Percentiles rank a stretch among this genome's conserved stretches.
Evolutionary conservation across 2,329 filamentous ascomycete genomes (phyloP).

Genomic region (Aspergillus terreus): DNA sequence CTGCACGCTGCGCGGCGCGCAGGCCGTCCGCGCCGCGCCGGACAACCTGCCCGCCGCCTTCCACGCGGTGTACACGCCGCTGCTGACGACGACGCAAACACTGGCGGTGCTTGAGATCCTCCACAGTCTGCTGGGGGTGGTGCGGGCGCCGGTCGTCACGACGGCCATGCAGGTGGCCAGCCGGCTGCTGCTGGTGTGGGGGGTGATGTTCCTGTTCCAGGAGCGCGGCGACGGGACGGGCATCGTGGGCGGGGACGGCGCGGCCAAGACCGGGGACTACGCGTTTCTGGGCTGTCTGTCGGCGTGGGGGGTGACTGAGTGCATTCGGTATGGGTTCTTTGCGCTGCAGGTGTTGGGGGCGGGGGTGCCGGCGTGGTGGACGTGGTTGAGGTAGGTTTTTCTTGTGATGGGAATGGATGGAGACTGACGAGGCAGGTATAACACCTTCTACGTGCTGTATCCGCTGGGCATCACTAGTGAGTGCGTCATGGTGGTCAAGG

Average conservation of each 20-base stretch:
- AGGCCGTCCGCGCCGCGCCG: slow-evolving; percentile 37
- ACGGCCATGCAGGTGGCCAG: slow-evolving; percentile 87
- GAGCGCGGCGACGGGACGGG: slow-evolving; percentile 60
- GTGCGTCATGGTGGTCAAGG: slow-evolving; percentile 71
- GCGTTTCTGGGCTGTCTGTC: slow-evolving; percentile 54
- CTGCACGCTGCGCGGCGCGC: slow-evolving; percentile 66
- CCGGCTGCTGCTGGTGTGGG: slow-evolving; percentile 86
- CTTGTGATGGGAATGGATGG: neutral
- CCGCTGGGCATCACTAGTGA: slow-evolving; percentile 88
- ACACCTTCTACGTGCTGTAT: slow-evolving; percentile 90
- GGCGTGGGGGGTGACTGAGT: slow-evolving; percentile 88
- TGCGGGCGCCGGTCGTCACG: slow-evolving; percentile 79
- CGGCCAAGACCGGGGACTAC: slow-evolving; percentile 32
- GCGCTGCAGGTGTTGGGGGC: slow-evolving; percentile 57
- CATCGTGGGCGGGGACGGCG: slow-evolving; percentile 23
- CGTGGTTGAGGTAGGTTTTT: slow-evolving; percentile 53
- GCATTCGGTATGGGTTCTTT: slow-evolving; percentile 91
- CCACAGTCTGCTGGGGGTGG: slow-evolving; percentile 75
- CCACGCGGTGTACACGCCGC: slow-evolving; percentile 40
- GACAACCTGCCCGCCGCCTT: slow-evolving; percentile 43
- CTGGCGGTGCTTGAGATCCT: slow-evolving; percentile 77
- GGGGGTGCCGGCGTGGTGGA: slow-evolving; percentile 63
- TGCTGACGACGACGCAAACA: slow-evolving; percentile 68
- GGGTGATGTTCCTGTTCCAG: slow-evolving; percentile 71
- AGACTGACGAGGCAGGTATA: slow-evolving; percentile 51